Base-by-base conservation (phyloP, 2,329 filamentous ascomycete species). In the Ophiocordyceps camponoti-floridani region DNA sequence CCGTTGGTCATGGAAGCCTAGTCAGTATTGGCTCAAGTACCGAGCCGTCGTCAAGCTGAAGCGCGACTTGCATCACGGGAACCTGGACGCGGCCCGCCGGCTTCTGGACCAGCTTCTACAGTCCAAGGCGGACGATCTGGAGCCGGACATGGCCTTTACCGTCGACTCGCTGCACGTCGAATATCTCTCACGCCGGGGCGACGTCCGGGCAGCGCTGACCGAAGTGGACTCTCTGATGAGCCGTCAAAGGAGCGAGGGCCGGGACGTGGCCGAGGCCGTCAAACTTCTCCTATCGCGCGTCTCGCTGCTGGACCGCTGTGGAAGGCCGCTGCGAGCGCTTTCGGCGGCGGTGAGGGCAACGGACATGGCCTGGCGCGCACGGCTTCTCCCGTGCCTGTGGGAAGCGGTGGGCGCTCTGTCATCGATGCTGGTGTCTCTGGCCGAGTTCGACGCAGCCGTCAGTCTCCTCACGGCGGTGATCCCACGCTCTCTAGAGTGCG, bases 291-390 rank as follows among this genome's bases (percentile, higher is more conserved):
- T 84, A 3, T 62, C 80, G 43, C 93, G 94, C 58, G 79, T 78
- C 1, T 69, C 74, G 5, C 69, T 94, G 4, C 77, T 86, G 46
- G 73, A 77, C 45, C 73, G 71, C 51, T 75, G 75, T 40, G 81
- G 80, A 2, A 75, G 80, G 3, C 73, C 85, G 0, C 75, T 84
- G 52, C 75, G 82, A 47, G 85, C 77, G 0, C 86, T 94, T 58
- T 85, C 82, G 2, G 70, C 88, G 5, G 78, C 78, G 4, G 69
- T 93, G 53, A 73, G 84, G 40, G 86, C 86, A 1, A 79, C 83
- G 3, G 80, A 73, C 54, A 75, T 86, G 16, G 80, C 84, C 0
- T 78, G 82, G 66, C 73, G 78, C 42, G 75, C 81, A 1, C 71
- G 78, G 1, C 64, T 89, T 8, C 68, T 88, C 14, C 73, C 76